Percentiles rank a stretch among this genome's conserved stretches.
Evolutionary conservation across 148 eudicot species (phyloP).

Genomic region (Vaccinium darrowii): DNA sequence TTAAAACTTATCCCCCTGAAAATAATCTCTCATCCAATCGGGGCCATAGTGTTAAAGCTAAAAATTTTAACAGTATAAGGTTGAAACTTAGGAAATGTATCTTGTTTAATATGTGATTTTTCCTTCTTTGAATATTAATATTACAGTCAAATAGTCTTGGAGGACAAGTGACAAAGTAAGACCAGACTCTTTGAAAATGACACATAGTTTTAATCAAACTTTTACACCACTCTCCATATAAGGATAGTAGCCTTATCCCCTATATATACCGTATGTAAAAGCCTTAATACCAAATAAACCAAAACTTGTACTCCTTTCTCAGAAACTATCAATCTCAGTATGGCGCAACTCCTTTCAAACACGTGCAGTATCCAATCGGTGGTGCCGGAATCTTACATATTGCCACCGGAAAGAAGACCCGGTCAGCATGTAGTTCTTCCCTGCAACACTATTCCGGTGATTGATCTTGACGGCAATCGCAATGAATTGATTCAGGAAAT

Average conservation of each 20-base stretch:
- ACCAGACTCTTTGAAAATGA: background rate
- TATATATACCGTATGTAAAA: background rate
- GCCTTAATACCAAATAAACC: background rate
- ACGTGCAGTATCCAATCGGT: background rate
- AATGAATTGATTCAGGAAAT: background rate
- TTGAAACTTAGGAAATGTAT: too few species aligned
- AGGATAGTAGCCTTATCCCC: too few species aligned
- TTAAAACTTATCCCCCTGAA: too few species aligned
- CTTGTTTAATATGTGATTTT: too few species aligned
- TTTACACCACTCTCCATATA: too few species aligned
- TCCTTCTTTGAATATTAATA: too few species aligned
- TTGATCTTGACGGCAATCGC: background rate
- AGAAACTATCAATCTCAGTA: too few species aligned
- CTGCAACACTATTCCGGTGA: constrained; percentile 8
- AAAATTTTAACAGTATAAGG: too few species aligned
- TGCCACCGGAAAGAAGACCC: constrained; percentile 11
- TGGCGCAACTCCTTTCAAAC: constrained; percentile 13
- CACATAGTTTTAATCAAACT: background rate
- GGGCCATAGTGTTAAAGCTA: too few species aligned
- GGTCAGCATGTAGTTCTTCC: background rate
- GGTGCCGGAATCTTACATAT: constrained; percentile 8
- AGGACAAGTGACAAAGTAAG: background rate
- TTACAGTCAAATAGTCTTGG: too few species aligned
- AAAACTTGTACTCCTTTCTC: background rate
- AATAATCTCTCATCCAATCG: too few species aligned